Percentiles rank a stretch among this genome's conserved stretches.
These are phyloP conservation scores for Candida tropicalis DNA, from an alignment of 1,139 yeast genomes.

Conservation along the genomic window DNA sequence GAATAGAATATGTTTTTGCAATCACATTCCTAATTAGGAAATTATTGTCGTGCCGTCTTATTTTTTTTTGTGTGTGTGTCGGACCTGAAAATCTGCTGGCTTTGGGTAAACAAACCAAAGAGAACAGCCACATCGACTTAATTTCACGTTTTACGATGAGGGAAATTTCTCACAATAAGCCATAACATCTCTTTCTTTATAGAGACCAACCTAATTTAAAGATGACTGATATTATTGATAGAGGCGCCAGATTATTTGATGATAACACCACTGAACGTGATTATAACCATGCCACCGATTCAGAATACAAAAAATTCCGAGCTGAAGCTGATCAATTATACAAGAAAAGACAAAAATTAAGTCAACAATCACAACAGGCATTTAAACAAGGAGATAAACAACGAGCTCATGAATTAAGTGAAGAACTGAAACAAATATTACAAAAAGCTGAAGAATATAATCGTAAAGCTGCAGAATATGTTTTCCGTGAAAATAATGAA, in stretches of 20 bases:
- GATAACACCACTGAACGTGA: constrained; percentile 41
- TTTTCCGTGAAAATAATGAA: constrained; percentile 82
- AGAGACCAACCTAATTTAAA: no score
- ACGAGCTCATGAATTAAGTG: constrained; percentile 73
- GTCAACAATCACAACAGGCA: constrained; percentile 75
- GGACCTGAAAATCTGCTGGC: no score
- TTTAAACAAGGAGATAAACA: constrained; percentile 72
- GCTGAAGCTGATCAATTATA: constrained; percentile 69
- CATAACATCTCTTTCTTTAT: no score
- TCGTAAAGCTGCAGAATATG: constrained; percentile 86
- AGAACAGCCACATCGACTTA: no score
- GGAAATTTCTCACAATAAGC: no score
- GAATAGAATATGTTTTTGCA: no score
- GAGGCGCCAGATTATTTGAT: constrained; percentile 42
- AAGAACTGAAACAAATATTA: constrained; percentile 61
- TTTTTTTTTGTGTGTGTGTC: no score
- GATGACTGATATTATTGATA: constrained; percentile 29
- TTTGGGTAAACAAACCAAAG: no score
- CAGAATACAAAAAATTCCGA: constrained; percentile 65
- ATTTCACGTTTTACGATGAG: no score
- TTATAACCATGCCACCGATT: constrained; percentile 74
- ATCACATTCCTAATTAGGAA: no score
- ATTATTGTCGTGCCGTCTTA: no score
- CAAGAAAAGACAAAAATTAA: constrained; percentile 55
- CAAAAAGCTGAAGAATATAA: constrained; percentile 70